phyloP scores from a whole-genome alignment of 805 yeast species.

The Blastobotrys chiropterorum region DNA sequence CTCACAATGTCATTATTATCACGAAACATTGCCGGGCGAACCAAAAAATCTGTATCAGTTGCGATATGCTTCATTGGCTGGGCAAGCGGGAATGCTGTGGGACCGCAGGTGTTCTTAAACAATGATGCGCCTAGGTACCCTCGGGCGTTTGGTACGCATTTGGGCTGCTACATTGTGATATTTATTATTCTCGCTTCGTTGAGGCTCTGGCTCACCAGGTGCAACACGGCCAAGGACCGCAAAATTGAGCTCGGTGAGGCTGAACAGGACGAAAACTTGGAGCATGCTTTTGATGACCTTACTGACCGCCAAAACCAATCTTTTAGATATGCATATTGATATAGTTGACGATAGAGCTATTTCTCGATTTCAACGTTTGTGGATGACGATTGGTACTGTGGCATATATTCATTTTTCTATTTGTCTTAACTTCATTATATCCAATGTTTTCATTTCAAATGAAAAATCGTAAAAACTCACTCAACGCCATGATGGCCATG shows the following conservation, averaged over 20 bases:
- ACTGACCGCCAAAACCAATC: slow-evolving; percentile 12
- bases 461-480: slow-evolving; percentile 22
- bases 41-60: slow-evolving; percentile 20
- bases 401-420: no score
- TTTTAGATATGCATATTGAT: slow-evolving; percentile 7
- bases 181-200: neutral
- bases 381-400: no score
- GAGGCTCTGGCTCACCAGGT: neutral
- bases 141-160: neutral
- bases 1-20: slow-evolving; percentile 24
- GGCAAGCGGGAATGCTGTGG: slow-evolving; percentile 26
- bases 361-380: no score
- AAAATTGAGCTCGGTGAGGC: neutral
- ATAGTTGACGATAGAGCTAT: no score
- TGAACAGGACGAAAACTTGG: neutral
- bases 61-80: slow-evolving; percentile 22
- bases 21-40: slow-evolving; percentile 31
- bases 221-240: neutral
- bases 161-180: neutral
- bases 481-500: slow-evolving; percentile 36
- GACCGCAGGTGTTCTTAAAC: slow-evolving; percentile 9
- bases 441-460: neutral
- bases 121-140: neutral
- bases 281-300: slow-evolving; percentile 10
- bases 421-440: no score